Evolutionary conservation across 1,139 yeast species (phyloP), one percentile per base, ranked within the genome.

Genomic region (Blastobotrys elegans): DNA sequence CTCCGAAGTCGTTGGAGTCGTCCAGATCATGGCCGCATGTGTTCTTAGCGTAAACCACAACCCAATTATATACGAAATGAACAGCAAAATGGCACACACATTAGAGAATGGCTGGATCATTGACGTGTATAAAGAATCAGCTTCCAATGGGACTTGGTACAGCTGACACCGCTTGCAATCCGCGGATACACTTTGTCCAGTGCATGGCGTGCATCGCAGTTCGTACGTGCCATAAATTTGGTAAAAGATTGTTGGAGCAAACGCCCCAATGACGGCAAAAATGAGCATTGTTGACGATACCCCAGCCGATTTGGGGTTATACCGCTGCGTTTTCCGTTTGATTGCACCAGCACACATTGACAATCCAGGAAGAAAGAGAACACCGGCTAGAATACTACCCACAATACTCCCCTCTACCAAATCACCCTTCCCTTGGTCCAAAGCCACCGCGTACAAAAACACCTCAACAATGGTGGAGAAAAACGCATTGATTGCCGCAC

Each of bases 321-420:
- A 92, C 50, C 97, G 70, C 64, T 92, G 98, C 0, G 98, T 92
- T 62, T 92, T 92, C 48, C 96, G 71, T 51, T 81, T 84, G 39
- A 88, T 68, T 0, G 97, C 97, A 50, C 98, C 98, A 27, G 95
- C 95, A 66, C 96, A 87, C 98, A 92, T 92, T 1, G 97, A 88
- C 41, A 89, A 71, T 0, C 98, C 98, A 0, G 98, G 99, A 54
- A 92, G 71, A 40, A 92, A 73, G 43, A 92, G 68, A 0, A 92
- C 96, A 52, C 96, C 98, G 43, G 96, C 98, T 38, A 92, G 67
- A 51, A 92, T 83, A 1, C 96, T 86, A 0, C 99, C 99, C 57
- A 92, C 84, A 77, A 92, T 82, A n/a, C 96, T 85, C 27, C 99
- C 99, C 68, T 94, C 98, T 1, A 94, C 98, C 42, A 92, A 73